Base-by-base conservation (phyloP, 169 alveolate species). In the Cystoisospora suis region DNA sequence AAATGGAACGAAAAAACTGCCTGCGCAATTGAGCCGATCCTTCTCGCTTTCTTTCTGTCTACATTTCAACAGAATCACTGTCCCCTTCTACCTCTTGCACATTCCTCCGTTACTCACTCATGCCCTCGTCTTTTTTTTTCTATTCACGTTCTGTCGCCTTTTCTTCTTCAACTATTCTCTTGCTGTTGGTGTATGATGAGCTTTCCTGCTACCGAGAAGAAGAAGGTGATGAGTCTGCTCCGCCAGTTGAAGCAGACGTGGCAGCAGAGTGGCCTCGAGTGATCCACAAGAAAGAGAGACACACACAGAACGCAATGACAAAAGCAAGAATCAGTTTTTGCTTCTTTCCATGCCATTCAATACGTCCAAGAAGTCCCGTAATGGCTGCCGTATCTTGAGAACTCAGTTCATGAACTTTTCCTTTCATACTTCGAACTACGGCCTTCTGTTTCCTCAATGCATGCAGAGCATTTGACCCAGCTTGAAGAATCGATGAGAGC, bases 401-500 rank as follows among this genome's bases (percentile, higher is more conserved):
- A 38, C 34, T 6, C 83, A 72, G 7, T 34, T 38, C 83, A 32
- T 17, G 1, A 23, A 72, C 56, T 40, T 72, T 72, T 3, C 20
- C 83, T 34, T 38, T 6, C 46, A 40, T 40, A 23, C 20, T 40
- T 38, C 83, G 42, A 29, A 38, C 46, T 29, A 72, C 83, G 3
- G n/a, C 53, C 3, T 27, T 32, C 56, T 72, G 83, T 34, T 2
- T 40, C 53, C 53, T 2, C 83, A 72, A 34, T 27, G 83, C 83
- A 32, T 72, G 20, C 34, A 72, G 83, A 29, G 83, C 83, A 38
- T 6, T 38, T 27, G 58, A 34, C 56, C 83, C 83, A 29, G 56
- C 83, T 3, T 72, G 83, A 29, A 72, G 83, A 34, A 72, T 40
- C 83, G 83, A 72, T 34, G 83, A 34, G 1, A 72, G 49, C 83